These are phyloP conservation scores for Ogataea ganodermae DNA, from an alignment of 805 yeast genomes.

Conservation along the genomic window DNA sequence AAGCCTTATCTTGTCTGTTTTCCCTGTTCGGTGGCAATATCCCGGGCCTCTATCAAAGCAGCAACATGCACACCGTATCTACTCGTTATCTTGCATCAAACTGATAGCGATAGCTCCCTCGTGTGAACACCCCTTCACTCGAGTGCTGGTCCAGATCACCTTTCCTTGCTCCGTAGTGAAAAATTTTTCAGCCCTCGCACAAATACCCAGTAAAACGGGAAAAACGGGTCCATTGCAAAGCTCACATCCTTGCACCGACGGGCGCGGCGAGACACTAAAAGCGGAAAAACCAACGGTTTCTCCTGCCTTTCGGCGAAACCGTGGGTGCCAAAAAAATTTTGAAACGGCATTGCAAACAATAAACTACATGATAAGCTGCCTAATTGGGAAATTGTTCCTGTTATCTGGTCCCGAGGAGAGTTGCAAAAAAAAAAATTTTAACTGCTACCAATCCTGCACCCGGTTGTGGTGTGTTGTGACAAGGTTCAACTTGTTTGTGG, in stretches of 20 bases:
- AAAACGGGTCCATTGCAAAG: neutral
- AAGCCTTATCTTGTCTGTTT: neutral
- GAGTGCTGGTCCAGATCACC: neutral
- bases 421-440: neutral
- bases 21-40: neutral
- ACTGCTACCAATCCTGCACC: neutral
- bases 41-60: neutral
- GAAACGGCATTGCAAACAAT: constrained; percentile 8
- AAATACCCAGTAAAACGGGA: neutral
- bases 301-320: neutral
- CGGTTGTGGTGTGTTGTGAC: too few species aligned
- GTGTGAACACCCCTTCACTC: neutral
- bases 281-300: constrained; percentile 1
- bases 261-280: neutral
- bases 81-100: constrained; percentile 1
- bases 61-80: neutral
- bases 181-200: neutral
- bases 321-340: neutral
- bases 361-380: constrained; percentile 1
- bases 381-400: constrained; percentile 1
- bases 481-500: too few species aligned
- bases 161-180: neutral
- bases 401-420: constrained; percentile 5
- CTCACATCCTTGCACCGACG: neutral
- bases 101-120: neutral